A percentile compares a stretch with the other conserved stretches of the same genome.
Evolutionary conservation across 2,329 filamentous ascomycete genomes (phyloP).

Genomic region (Colletotrichum gigasporum): DNA sequence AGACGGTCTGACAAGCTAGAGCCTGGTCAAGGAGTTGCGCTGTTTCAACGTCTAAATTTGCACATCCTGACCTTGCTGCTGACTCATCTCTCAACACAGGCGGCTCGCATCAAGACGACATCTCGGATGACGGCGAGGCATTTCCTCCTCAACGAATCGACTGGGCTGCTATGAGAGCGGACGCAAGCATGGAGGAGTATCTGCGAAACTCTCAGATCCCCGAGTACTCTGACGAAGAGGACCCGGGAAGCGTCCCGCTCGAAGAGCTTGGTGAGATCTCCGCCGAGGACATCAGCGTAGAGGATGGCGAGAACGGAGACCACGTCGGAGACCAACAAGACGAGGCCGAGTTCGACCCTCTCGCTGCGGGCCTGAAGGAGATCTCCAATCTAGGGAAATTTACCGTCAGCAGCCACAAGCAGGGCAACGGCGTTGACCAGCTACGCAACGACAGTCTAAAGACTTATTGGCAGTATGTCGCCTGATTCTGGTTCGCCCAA

Average conservation of each 20-base stretch:
- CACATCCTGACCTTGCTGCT: slow-evolving; percentile 2
- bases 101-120: slow-evolving; percentile 23
- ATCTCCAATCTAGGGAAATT: slow-evolving; percentile 86
- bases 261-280: slow-evolving; percentile 31
- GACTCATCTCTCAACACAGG: slow-evolving; percentile 19
- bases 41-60: slow-evolving; percentile 13
- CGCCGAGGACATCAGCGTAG: slow-evolving; percentile 41
- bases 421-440: slow-evolving; percentile 80
- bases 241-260: slow-evolving; percentile 9
- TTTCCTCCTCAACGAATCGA: slow-evolving; percentile 28
- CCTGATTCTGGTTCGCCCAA: background rate
- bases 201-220: slow-evolving; percentile 23
- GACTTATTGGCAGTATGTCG: slow-evolving; percentile 80
- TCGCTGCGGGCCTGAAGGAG: slow-evolving; percentile 74
- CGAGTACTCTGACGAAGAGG: slow-evolving; percentile 30
- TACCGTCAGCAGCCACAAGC: slow-evolving; percentile 84
- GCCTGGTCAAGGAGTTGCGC: background rate
- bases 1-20: slow-evolving; percentile 14
- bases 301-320: slow-evolving; percentile 39
- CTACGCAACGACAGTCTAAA: slow-evolving; percentile 77
- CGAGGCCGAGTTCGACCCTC: slow-evolving; percentile 59
- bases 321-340: slow-evolving; percentile 38
- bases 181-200: slow-evolving; percentile 28
- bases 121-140: slow-evolving; percentile 26
- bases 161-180: slow-evolving; percentile 30